Percentiles rank a stretch among this genome's conserved stretches.
phyloP scores from a whole-genome alignment of 495 filamentous ascomycete genomes.

The Jackrogersella minutella region DNA sequence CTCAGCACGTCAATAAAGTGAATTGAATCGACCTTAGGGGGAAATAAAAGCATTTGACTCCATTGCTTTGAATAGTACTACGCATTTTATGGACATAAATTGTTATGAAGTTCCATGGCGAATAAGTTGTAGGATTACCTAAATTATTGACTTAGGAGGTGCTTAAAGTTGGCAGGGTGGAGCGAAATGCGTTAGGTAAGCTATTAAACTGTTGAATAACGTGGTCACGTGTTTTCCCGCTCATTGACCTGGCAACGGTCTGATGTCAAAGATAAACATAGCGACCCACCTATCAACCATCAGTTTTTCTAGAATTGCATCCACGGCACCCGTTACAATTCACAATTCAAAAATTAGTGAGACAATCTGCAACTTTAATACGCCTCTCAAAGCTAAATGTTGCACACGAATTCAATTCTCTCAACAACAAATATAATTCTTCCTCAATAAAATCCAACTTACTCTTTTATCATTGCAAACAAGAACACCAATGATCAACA shows the following conservation, averaged over 20 bases:
- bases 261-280: constrained; percentile 36
- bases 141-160: too few species aligned
- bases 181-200: not conserved
- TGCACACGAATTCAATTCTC: constrained; percentile 1
- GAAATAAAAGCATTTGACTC: too few species aligned
- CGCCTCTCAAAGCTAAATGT: not conserved
- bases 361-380: constrained; percentile 2
- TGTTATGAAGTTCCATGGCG: too few species aligned
- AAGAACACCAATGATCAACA: constrained; percentile 29
- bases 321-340: not conserved
- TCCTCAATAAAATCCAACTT: not conserved
- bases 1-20: too few species aligned
- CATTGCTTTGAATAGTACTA: too few species aligned
- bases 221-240: not conserved
- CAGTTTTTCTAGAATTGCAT: constrained; percentile 7
- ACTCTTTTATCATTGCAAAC: not conserved
- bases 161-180: too few species aligned
- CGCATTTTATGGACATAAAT: too few species aligned
- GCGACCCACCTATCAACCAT: constrained; percentile 4
- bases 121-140: too few species aligned
- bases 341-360: not conserved
- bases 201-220: too few species aligned
- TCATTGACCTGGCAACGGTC: constrained; percentile 42
- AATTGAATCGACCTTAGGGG: too few species aligned
- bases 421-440: not conserved